phyloP scores from a whole-genome alignment of 768 basidiomycete genomes.

The Hydnomerulius pinastri region DNA sequence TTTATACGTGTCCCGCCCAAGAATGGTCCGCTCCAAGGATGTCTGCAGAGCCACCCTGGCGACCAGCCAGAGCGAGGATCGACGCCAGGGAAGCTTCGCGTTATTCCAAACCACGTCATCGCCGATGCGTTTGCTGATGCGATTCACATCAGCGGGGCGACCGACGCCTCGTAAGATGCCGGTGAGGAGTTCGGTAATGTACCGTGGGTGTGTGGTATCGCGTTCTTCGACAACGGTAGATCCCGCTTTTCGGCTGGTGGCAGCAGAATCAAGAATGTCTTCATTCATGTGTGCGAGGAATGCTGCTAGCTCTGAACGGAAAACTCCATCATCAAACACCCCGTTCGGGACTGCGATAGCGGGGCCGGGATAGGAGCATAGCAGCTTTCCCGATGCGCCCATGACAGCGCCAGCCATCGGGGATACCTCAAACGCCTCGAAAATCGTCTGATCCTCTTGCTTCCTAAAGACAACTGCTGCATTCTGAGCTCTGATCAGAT shows the following conservation, averaged over 20 bases:
- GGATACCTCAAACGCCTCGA: constrained; percentile 51
- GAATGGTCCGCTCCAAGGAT: constrained; percentile 9
- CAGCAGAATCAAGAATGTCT: constrained; percentile 13
- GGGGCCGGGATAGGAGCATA: constrained; percentile 32
- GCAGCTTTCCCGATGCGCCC: constrained; percentile 42
- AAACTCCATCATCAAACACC: constrained; percentile 10
- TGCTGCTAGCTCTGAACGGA: constrained; percentile 16
- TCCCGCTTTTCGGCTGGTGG: too few relatives aligned
- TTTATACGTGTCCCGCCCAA: constrained; percentile 39
- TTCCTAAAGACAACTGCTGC: constrained; percentile 45
- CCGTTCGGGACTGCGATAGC: constrained; percentile 10
- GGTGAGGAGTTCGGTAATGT: constrained; percentile 26
- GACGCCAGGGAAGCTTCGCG: constrained; percentile 34
- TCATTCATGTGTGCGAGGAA: constrained; percentile 20
- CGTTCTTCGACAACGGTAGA: too few relatives aligned
- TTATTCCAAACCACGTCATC: too few relatives aligned
- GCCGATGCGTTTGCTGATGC: constrained; percentile 26
- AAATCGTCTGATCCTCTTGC: constrained; percentile 25
- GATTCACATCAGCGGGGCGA: constrained; percentile 5
- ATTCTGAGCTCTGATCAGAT: constrained; percentile 48
- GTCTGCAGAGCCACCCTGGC: constrained; percentile 32
- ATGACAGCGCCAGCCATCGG: constrained; percentile 39
- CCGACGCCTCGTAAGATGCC: constrained; percentile 21
- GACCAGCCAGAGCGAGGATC: constrained; percentile 36
- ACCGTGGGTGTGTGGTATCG: too few relatives aligned